Conservation (phyloP, 2,329 filamentous ascomycete species). For the Ceratocystis ficicola region DNA sequence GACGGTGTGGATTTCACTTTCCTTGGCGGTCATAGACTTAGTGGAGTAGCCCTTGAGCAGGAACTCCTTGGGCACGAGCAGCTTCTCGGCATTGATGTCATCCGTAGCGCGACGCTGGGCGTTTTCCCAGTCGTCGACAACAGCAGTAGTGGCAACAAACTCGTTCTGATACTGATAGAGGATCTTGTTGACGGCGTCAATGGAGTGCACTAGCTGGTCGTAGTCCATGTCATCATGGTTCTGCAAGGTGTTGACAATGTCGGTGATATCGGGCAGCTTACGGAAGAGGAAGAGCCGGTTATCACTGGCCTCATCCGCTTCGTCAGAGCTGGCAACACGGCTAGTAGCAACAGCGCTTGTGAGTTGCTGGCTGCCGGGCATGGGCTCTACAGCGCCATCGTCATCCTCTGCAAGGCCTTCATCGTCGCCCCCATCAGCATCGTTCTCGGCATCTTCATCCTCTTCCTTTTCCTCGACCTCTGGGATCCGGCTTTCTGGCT, state of each 20-base stretch:
- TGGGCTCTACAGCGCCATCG: neutral
- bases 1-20: slow-evolving; percentile 36
- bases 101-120: slow-evolving; percentile 38
- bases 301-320: slow-evolving; percentile 22
- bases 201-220: slow-evolving; percentile 35
- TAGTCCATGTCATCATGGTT: slow-evolving; percentile 39
- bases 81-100: slow-evolving; percentile 35
- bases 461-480: slow-evolving; percentile 25
- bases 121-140: slow-evolving; percentile 48
- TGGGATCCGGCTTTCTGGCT: slow-evolving; percentile 30
- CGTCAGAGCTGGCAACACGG: slow-evolving; percentile 24
- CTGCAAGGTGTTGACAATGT: slow-evolving; percentile 30
- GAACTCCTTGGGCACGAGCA: slow-evolving; percentile 19
- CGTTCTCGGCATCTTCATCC: slow-evolving; percentile 26
- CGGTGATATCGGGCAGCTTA: slow-evolving; percentile 16
- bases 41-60: slow-evolving; percentile 42
- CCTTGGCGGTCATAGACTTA: slow-evolving; percentile 34
- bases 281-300: slow-evolving; percentile 16
- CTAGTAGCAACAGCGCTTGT: slow-evolving; percentile 12
- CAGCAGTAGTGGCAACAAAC: slow-evolving; percentile 38
- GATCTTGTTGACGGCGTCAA: slow-evolving; percentile 36
- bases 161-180: slow-evolving; percentile 44
- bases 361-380: neutral
- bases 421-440: slow-evolving; percentile 25
- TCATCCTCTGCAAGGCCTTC: slow-evolving; percentile 17